Conservation (phyloP, 768 basidiomycete genomes). For the Leccinum obscurum region DNA sequence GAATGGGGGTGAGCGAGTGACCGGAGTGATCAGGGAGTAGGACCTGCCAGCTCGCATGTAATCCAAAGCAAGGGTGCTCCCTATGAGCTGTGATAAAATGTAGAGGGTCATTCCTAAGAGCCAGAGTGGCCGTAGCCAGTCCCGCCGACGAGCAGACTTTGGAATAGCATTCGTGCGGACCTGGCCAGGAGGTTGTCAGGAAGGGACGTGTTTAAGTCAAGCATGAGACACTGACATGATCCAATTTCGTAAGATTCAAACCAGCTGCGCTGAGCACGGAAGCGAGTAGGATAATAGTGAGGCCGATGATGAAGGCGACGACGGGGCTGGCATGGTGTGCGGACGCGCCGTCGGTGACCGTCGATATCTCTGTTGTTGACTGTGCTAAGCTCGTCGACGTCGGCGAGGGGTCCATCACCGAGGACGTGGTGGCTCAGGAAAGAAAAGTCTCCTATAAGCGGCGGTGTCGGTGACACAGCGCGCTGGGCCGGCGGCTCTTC, state of each 20-base stretch:
- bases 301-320: slow-evolving; percentile 79
- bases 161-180: slow-evolving; percentile 76
- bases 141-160: slow-evolving; percentile 67
- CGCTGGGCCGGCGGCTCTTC: not conserved
- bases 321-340: slow-evolving; percentile 54
- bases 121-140: slow-evolving; percentile 88
- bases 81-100: slow-evolving; percentile 85
- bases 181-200: slow-evolving; percentile 35
- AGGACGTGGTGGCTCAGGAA: not conserved
- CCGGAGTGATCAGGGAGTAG: not conserved
- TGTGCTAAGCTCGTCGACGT: slow-evolving; percentile 20
- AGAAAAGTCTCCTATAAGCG: slow-evolving; percentile 22
- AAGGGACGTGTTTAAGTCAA: not conserved
- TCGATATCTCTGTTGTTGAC: slow-evolving; percentile 15
- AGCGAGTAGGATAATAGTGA: slow-evolving; percentile 80
- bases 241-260: slow-evolving; percentile 92
- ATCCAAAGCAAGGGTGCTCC: slow-evolving; percentile 82
- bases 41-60: slow-evolving; percentile 80
- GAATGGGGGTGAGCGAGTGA: slow-evolving; percentile 19
- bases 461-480: too few relatives aligned
- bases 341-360: slow-evolving; percentile 25
- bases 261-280: slow-evolving; percentile 90
- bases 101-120: slow-evolving; percentile 92
- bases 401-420: slow-evolving; percentile 22
- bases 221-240: slow-evolving; percentile 61